These are phyloP conservation scores for Zasmidium cellare DNA, from an alignment of 2,329 filamentous ascomycete species.

Conservation along the genomic window DNA sequence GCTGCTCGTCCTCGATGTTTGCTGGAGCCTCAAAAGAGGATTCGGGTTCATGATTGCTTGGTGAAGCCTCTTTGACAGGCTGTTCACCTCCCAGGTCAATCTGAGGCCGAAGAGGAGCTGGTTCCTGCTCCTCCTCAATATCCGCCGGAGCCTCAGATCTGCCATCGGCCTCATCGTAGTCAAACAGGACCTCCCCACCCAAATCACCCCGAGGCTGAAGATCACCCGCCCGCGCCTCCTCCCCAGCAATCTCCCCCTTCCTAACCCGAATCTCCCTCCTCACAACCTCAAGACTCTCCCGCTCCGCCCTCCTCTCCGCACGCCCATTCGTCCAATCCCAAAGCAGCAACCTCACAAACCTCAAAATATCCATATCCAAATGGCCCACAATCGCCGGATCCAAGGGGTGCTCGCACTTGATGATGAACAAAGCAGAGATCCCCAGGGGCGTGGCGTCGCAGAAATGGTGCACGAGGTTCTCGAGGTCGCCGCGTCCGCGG, in stretches of 20 bases:
- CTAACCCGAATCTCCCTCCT: constrained; percentile 3
- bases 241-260: background rate
- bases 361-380: constrained; percentile 6
- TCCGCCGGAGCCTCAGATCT: too few species aligned
- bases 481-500: background rate
- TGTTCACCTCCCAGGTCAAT: too few species aligned
- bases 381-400: background rate
- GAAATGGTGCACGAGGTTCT: background rate
- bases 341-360: constrained; percentile 2
- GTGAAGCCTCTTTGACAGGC: too few species aligned
- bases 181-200: too few species aligned
- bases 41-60: too few species aligned
- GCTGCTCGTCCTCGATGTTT: too few species aligned
- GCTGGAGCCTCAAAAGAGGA: too few species aligned
- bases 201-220: too few species aligned
- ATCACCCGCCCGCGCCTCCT: too few species aligned
- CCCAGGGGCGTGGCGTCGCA: constrained; percentile 3
- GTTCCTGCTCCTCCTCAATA: too few species aligned
- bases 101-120: too few species aligned
- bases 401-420: constrained; percentile 7
- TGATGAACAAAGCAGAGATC: background rate
- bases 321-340: constrained; percentile 3
- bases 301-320: background rate
- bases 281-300: constrained; percentile 5
- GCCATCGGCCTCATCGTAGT: too few species aligned